These are phyloP conservation scores for Fusarium decemcellulare DNA, from an alignment of 2,329 filamentous ascomycete genomes.

Conservation along the genomic window DNA sequence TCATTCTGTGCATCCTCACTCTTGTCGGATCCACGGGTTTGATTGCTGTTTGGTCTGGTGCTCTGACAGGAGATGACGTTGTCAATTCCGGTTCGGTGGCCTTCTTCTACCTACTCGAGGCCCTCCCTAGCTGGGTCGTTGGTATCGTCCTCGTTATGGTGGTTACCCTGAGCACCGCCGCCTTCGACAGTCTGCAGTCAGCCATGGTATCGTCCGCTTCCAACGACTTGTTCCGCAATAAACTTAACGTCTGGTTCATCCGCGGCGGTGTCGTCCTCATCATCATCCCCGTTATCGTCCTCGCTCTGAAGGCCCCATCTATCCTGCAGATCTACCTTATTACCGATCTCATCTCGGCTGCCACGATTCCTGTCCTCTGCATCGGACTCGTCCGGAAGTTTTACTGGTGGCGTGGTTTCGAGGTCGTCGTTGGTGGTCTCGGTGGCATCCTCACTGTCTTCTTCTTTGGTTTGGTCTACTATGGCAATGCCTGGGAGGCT, in stretches of 20 bases:
- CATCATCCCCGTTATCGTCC: slow-evolving; percentile 81
- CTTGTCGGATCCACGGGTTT: slow-evolving; percentile 82
- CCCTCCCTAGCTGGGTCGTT: slow-evolving; percentile 84
- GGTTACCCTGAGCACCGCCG: slow-evolving; percentile 80
- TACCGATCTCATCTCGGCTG: slow-evolving; percentile 83
- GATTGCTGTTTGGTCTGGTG: slow-evolving; percentile 84
- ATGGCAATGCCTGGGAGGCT: slow-evolving; percentile 74
- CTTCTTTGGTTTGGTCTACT: slow-evolving; percentile 85
- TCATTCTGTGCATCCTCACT: slow-evolving; percentile 77
- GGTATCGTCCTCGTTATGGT: slow-evolving; percentile 87
- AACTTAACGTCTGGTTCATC: slow-evolving; percentile 81
- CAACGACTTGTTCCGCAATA: slow-evolving; percentile 89
- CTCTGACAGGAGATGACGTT: slow-evolving; percentile 72
- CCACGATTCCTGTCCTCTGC: slow-evolving; percentile 80
- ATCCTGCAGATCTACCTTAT: slow-evolving; percentile 88
- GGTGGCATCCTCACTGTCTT: slow-evolving; percentile 86
- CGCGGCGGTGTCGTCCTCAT: slow-evolving; percentile 77
- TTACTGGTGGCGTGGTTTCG: slow-evolving; percentile 85
- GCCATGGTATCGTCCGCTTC: slow-evolving; percentile 89
- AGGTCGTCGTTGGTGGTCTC: slow-evolving; percentile 83
- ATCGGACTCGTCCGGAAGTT: slow-evolving; percentile 79
- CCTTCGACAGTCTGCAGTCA: slow-evolving; percentile 85
- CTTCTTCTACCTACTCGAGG: slow-evolving; percentile 81
- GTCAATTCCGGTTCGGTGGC: slow-evolving; percentile 74
- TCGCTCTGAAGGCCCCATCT: slow-evolving; percentile 80